These are phyloP conservation scores for Capronia coronata DNA, from an alignment of 2,329 filamentous ascomycete genomes.

Conservation along the genomic window DNA sequence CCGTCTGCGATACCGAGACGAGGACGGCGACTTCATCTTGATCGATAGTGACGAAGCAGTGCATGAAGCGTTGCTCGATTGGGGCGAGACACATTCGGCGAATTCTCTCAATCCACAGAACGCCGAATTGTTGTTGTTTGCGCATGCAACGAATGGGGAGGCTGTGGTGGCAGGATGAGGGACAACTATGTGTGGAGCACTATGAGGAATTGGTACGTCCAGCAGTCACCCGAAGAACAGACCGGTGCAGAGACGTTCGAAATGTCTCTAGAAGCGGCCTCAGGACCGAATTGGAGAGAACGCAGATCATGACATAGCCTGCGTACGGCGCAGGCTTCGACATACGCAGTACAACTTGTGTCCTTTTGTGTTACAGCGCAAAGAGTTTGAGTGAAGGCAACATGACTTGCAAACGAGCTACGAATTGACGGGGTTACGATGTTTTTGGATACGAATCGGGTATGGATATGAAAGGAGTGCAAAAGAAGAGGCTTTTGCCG, in stretches of 20 bases:
- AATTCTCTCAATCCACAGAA: slow-evolving; percentile 40
- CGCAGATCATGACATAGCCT: not conserved
- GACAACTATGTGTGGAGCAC: not conserved
- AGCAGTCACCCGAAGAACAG: not conserved
- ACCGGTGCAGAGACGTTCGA: not conserved
- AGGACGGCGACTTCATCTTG: slow-evolving; percentile 85
- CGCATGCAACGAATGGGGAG: slow-evolving; percentile 17
- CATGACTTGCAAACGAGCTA: slow-evolving; percentile 13
- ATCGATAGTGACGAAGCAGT: slow-evolving; percentile 96
- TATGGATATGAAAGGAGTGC: slow-evolving; percentile 5
- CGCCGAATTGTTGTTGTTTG: slow-evolving; percentile 26
- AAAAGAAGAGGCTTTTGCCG: not conserved
- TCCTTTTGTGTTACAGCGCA: no score
- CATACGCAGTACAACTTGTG: not conserved
- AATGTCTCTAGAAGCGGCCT: not conserved
- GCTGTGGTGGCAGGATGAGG: slow-evolving; percentile 5
- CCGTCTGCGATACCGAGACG: slow-evolving; percentile 82
- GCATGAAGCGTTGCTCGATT: slow-evolving; percentile 89
- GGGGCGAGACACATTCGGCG: slow-evolving; percentile 68
- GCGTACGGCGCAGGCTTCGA: not conserved
- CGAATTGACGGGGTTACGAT: slow-evolving; percentile 22
- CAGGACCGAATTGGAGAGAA: not conserved
- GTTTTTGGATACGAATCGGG: slow-evolving; percentile 16
- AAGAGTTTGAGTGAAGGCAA: not conserved
- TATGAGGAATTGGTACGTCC: no score